A percentile compares a stretch with the other conserved stretches of the same genome.
These are phyloP conservation scores for Pyrus communis DNA, from an alignment of 306 rosid genomes.

Conservation along the genomic window DNA sequence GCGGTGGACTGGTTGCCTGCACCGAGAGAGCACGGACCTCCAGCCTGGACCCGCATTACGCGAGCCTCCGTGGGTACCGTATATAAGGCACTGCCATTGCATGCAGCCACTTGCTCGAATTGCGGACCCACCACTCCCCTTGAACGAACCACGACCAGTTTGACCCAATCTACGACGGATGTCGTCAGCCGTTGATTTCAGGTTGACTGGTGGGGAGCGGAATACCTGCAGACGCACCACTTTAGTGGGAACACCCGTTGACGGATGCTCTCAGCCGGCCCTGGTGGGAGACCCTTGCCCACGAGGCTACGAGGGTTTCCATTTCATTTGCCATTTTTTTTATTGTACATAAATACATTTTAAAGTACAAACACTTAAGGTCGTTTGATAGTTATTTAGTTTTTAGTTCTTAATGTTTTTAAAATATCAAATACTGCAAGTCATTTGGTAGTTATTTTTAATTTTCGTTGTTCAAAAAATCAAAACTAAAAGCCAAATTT, in stretches of 20 bases:
- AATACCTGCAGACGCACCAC: not conserved
- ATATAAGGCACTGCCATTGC: constrained; percentile 9
- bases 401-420: no score
- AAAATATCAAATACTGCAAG: no score
- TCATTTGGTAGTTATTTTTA: no score
- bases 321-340: no score
- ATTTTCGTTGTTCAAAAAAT: no score
- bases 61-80: constrained; percentile 52
- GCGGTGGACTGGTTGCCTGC: not conserved
- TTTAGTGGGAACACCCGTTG: no score
- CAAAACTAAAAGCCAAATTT: no score
- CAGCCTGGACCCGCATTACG: constrained; percentile 10
- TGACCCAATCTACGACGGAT: constrained; percentile 3
- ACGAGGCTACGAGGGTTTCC: no score
- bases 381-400: rapidly evolving
- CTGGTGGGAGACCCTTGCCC: no score
- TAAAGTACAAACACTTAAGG: no score
- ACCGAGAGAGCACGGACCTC: constrained; percentile 16
- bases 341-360: no score
- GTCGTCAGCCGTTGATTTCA: not conserved
- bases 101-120: constrained; percentile 45
- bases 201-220: not conserved
- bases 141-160: constrained; percentile 22
- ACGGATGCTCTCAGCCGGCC: not conserved
- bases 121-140: constrained; percentile 13